Evolutionary conservation across 306 rosid genomes (phyloP).

Genomic region (Quercus wislizeni): DNA sequence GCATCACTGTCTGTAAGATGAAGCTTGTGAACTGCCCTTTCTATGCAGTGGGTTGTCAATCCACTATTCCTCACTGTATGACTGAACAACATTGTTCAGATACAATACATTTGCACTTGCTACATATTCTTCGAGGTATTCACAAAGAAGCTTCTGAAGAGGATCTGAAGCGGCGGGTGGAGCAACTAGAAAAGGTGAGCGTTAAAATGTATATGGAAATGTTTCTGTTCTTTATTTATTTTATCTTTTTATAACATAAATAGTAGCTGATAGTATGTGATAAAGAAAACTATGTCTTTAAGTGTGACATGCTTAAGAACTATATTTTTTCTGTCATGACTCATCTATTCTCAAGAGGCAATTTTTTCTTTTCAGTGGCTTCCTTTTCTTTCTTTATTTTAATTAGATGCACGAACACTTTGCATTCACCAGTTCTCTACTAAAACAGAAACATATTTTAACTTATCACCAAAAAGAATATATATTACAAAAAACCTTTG

Average conservation of each 20-base stretch:
- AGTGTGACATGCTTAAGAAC: neutral
- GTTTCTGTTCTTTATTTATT: neutral
- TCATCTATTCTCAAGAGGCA: neutral
- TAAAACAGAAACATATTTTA: neutral
- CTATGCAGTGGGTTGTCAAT: conserved; percentile 66
- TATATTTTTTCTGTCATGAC: neutral
- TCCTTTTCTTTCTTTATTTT: neutral
- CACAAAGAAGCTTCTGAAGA: conserved; percentile 57
- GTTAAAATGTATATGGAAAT: neutral
- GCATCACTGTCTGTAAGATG: conserved; percentile 84
- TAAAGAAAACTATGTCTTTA: neutral
- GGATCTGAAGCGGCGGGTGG: conserved; percentile 45
- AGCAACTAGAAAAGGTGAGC: conserved; percentile 63
- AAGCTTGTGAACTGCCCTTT: conserved; percentile 85
- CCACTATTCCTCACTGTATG: conserved; percentile 50
- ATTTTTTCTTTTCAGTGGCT: neutral
- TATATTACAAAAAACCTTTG: neutral
- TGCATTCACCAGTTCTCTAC: neutral
- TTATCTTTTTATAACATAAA: neutral
- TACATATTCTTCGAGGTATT: conserved; percentile 45
- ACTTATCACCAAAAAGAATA: too few species aligned
- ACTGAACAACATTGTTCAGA: conserved; percentile 54
- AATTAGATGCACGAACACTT: neutral
- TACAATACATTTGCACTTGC: conserved; percentile 52
- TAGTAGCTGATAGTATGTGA: neutral